Conservation (phyloP, 139 green algal species). For the Yamagishiella unicocca region DNA sequence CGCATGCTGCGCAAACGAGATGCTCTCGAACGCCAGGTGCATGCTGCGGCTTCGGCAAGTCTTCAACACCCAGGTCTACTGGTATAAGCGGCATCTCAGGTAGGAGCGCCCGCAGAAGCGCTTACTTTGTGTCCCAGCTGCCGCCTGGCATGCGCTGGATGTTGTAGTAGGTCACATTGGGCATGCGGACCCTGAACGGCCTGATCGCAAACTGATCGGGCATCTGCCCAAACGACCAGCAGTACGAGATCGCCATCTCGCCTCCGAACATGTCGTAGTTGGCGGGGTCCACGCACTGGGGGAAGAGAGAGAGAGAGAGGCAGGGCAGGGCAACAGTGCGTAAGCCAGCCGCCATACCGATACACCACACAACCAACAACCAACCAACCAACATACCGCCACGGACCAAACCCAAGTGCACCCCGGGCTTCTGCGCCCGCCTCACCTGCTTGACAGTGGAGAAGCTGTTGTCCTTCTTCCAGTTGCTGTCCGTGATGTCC, state of each 20-base stretch:
- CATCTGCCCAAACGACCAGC: conserved; percentile 46
- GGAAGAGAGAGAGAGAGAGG: background rate
- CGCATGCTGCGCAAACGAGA: too few species aligned
- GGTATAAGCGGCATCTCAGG: too few species aligned
- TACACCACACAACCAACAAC: too few species aligned
- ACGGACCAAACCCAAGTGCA: too few species aligned
- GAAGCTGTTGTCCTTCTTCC: background rate
- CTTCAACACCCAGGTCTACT: too few species aligned
- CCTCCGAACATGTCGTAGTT: conserved; percentile 45
- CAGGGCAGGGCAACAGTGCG: too few species aligned
- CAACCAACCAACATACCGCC: too few species aligned
- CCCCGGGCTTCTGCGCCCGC: background rate
- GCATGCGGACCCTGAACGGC: conserved; percentile 26
- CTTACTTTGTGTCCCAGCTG: conserved; percentile 8
- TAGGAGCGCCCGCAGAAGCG: too few species aligned
- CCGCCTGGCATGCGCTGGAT: conserved; percentile 24
- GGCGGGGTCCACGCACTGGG: conserved; percentile 46
- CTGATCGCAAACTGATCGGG: conserved; percentile 19
- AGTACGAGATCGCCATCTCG: conserved; percentile 43
- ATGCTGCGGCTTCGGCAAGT: too few species aligned
- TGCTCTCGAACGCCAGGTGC: too few species aligned
- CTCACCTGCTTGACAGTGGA: conserved; percentile 39
- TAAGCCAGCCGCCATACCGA: too few species aligned
- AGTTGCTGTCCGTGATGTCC: conserved; percentile 34
- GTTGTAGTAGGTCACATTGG: conserved; percentile 43